These are phyloP conservation scores for Lathyrus oleraceus DNA, from an alignment of 306 rosid genomes.

Conservation along the genomic window DNA sequence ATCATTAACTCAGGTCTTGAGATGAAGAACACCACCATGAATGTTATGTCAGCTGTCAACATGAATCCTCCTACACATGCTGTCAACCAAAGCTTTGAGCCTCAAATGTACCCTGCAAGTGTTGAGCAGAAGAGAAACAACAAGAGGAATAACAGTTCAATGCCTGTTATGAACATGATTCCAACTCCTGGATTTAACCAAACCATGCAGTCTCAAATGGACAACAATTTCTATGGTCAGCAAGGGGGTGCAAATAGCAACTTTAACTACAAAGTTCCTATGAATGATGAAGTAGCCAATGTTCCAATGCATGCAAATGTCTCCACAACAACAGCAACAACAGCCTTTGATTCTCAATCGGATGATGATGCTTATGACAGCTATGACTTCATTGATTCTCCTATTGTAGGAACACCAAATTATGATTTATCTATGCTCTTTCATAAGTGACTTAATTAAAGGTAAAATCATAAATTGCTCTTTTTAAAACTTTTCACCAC, in stretches of 20 bases:
- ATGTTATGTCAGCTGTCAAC: not conserved
- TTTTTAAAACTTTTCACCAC: not conserved
- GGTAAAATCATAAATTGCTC: constrained; percentile 3
- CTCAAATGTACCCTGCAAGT: not conserved
- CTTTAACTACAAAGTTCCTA: not conserved
- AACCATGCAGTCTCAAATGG: not conserved
- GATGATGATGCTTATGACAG: not conserved
- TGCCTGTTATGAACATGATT: not conserved
- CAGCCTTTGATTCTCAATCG: not conserved
- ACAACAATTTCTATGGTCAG: not conserved
- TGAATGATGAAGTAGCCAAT: too few species aligned
- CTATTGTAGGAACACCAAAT: not conserved
- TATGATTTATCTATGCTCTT: not conserved
- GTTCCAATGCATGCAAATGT: not conserved
- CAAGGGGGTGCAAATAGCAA: not conserved
- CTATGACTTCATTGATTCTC: constrained; percentile 9
- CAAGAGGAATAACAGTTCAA: not conserved
- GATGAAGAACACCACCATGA: not conserved
- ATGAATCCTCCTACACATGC: not conserved
- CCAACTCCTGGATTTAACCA: not conserved
- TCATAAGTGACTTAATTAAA: not conserved
- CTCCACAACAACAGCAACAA: not conserved
- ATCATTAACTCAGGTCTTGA: not conserved
- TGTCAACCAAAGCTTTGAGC: not conserved
- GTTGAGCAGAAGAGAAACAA: not conserved